Conservation (phyloP, 2,329 filamentous ascomycete species). For the Colletotrichum graminicola region DNA sequence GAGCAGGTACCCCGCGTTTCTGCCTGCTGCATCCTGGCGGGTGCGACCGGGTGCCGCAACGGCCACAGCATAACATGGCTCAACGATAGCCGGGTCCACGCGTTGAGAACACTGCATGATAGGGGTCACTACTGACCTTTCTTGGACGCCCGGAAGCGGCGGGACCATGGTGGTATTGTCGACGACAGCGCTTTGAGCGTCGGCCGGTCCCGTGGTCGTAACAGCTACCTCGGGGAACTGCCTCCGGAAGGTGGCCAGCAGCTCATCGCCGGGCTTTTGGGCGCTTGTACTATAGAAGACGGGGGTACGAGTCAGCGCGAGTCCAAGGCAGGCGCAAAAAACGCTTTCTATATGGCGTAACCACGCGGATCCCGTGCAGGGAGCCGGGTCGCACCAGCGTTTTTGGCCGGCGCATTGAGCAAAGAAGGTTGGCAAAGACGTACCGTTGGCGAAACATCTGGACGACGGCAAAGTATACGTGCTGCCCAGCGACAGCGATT, state of each 20-base stretch:
- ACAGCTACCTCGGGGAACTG: slow-evolving; percentile 81
- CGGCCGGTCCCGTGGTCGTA: slow-evolving; percentile 60
- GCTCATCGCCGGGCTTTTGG: slow-evolving; percentile 87
- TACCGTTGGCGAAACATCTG: slow-evolving; percentile 54
- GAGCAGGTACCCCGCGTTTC: slow-evolving; percentile 34
- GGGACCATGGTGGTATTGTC: slow-evolving; percentile 46
- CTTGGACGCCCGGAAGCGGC: slow-evolving; percentile 31
- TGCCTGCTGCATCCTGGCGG: slow-evolving; percentile 25
- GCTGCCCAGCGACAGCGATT: slow-evolving; percentile 46
- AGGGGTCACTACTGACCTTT: slow-evolving; percentile 30
- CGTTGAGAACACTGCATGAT: background rate
- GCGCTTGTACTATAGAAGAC: slow-evolving; percentile 72
- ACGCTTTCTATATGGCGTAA: slow-evolving; percentile 32
- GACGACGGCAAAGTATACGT: slow-evolving; percentile 26
- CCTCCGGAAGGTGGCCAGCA: slow-evolving; percentile 86
- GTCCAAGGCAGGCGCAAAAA: slow-evolving; percentile 29
- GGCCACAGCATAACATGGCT: slow-evolving; percentile 12
- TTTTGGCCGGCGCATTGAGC: slow-evolving; percentile 36
- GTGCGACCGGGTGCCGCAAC: slow-evolving; percentile 10
- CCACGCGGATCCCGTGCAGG: slow-evolving; percentile 23
- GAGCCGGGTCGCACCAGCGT: slow-evolving; percentile 31
- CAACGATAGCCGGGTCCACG: background rate
- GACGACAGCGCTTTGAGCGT: slow-evolving; percentile 50
- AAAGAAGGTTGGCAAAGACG: slow-evolving; percentile 36
- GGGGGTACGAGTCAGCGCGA: slow-evolving; percentile 31